phyloP scores from a whole-genome alignment of 2,329 filamentous ascomycete genomes.

The Sporothrix protearum region DNA sequence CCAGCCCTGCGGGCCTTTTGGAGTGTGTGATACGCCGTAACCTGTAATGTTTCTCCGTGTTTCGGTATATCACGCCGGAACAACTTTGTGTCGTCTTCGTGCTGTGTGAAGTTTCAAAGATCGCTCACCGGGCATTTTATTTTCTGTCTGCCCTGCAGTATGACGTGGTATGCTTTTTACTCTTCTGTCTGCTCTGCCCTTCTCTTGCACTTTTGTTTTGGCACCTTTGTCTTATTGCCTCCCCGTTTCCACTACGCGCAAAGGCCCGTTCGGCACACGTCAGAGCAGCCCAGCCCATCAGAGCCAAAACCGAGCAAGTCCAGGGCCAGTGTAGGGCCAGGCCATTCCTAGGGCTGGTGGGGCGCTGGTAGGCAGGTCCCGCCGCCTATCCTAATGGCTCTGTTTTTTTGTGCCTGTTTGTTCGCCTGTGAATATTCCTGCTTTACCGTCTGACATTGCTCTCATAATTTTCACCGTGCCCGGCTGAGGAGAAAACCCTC shows the following conservation, averaged over 20 bases:
- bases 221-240: not conserved
- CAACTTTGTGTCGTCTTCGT: not conserved
- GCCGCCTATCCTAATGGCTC: not conserved
- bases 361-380: not conserved
- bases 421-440: not conserved
- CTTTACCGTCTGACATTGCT: not conserved
- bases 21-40: not conserved
- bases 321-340: not conserved
- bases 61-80: too few relatives aligned
- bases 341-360: too few relatives aligned
- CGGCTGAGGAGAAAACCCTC: not conserved
- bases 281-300: not conserved
- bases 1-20: not conserved
- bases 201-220: not conserved
- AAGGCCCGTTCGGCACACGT: constrained; percentile 1
- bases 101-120: too few relatives aligned
- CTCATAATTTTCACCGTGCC: not conserved
- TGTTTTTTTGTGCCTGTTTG: not conserved
- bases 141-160: too few relatives aligned
- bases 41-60: not conserved
- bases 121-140: not conserved
- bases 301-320: not conserved
- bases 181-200: not conserved
- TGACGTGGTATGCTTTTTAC: too few relatives aligned
- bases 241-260: not conserved